Evolutionary conservation across 108 stramenopile genomes (phyloP).

Genomic region (Skeletonema marinoi): DNA sequence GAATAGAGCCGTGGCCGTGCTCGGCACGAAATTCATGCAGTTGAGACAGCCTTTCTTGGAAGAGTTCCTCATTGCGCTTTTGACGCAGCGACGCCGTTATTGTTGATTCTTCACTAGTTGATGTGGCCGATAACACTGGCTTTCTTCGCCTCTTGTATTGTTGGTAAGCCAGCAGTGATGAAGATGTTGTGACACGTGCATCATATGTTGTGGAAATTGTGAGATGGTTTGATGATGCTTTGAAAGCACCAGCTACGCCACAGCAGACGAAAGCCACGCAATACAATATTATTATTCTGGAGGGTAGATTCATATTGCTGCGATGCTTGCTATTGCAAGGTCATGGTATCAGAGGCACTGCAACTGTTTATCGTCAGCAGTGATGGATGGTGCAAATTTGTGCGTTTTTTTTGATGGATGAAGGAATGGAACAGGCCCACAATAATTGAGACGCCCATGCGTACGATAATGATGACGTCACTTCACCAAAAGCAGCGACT

Average conservation of each 20-base stretch:
- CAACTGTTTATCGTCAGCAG: background rate
- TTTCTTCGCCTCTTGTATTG: background rate
- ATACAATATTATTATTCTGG: background rate
- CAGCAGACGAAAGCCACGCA: background rate
- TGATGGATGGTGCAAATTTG: too few species aligned
- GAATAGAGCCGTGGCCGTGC: constrained; percentile 38
- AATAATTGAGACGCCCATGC: too few species aligned
- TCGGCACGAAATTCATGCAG: constrained; percentile 10
- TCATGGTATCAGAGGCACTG: background rate
- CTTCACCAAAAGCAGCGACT: too few species aligned
- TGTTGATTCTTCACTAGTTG: background rate
- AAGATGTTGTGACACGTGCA: background rate
- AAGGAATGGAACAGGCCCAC: too few species aligned
- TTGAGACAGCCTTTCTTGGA: constrained; percentile 21
- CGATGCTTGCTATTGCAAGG: background rate
- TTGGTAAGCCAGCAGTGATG: background rate
- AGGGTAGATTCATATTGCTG: background rate
- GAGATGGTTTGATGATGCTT: background rate
- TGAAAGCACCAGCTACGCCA: background rate
- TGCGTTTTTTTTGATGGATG: too few species aligned
- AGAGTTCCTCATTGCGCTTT: constrained; percentile 6
- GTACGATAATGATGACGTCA: too few species aligned
- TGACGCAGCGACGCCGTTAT: background rate
- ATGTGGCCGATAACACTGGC: background rate
- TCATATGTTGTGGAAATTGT: background rate